Conservation (phyloP, 768 basidiomycete genomes). For the Russula griseocarnosa region DNA sequence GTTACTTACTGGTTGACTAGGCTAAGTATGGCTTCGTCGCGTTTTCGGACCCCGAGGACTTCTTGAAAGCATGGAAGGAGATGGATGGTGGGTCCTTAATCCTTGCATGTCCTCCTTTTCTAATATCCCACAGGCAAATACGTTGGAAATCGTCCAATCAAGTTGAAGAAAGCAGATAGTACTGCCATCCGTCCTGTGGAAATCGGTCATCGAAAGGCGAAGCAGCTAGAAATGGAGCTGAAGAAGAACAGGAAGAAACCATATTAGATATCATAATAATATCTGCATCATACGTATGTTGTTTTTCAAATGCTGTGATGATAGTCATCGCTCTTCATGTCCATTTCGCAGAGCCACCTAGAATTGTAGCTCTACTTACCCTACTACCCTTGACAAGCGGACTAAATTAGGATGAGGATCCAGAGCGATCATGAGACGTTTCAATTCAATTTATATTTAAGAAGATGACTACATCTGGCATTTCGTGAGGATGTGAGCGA, state of each 20-base stretch:
- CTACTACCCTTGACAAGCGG: background rate
- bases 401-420: background rate
- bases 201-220: conserved; percentile 91
- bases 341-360: background rate
- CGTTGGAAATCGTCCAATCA: conserved; percentile 96
- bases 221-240: conserved; percentile 81
- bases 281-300: background rate
- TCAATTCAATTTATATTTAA: background rate
- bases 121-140: conserved; percentile 70
- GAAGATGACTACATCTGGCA: background rate
- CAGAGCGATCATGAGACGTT: background rate
- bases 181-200: conserved; percentile 84
- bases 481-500: background rate
- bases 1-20: conserved; percentile 39
- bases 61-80: conserved; percentile 97
- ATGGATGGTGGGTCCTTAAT: conserved; percentile 77
- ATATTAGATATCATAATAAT: conserved; percentile 45
- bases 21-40: conserved; percentile 97
- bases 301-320: background rate
- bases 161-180: conserved; percentile 89
- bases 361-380: background rate
- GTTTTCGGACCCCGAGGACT: conserved; percentile 98
- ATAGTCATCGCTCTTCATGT: background rate
- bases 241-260: conserved; percentile 85
- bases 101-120: background rate